A percentile compares a stretch with the other conserved stretches of the same genome.
phyloP scores from a whole-genome alignment of 257 asterid genomes.

The Solanum dulcamara region DNA sequence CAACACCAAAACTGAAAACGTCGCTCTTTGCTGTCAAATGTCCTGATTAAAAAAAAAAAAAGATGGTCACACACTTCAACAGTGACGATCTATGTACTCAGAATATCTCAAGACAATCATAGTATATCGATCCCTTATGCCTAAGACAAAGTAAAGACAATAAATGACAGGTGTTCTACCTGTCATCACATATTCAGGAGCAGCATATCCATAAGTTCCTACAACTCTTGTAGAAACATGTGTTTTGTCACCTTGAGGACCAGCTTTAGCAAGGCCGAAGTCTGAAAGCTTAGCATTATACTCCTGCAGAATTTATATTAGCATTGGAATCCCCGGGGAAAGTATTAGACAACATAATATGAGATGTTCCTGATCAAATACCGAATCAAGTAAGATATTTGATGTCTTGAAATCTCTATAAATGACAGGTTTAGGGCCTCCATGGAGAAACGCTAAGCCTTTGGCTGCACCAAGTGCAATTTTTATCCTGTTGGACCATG shows the following conservation, averaged over 20 bases:
- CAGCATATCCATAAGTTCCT: slow-evolving; percentile 93
- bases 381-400: slow-evolving; percentile 85
- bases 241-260: slow-evolving; percentile 93
- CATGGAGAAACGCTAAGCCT: slow-evolving; percentile 88
- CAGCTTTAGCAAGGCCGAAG: slow-evolving; percentile 95
- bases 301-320: slow-evolving; percentile 35
- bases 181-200: slow-evolving; percentile 97
- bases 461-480: slow-evolving; percentile 94
- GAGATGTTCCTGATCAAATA: slow-evolving; percentile 8
- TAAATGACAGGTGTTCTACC: slow-evolving; percentile 24
- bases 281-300: slow-evolving; percentile 91
- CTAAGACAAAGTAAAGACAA: not conserved
- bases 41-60: slow-evolving; percentile 29
- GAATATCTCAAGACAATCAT: not conserved
- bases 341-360: not conserved
- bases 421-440: slow-evolving; percentile 78
- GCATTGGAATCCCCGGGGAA: not conserved
- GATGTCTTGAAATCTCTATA: slow-evolving; percentile 96
- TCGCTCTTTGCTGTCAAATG: slow-evolving; percentile 91
- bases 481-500: slow-evolving; percentile 86
- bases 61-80: not conserved
- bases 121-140: not conserved
- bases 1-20: slow-evolving; percentile 90
- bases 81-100: not conserved
- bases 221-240: slow-evolving; percentile 91